Percentiles rank a stretch among this genome's conserved stretches.
Evolutionary conservation across 2,329 filamentous ascomycete genomes (phyloP).

Genomic region (Orbilia ellipsospora): DNA sequence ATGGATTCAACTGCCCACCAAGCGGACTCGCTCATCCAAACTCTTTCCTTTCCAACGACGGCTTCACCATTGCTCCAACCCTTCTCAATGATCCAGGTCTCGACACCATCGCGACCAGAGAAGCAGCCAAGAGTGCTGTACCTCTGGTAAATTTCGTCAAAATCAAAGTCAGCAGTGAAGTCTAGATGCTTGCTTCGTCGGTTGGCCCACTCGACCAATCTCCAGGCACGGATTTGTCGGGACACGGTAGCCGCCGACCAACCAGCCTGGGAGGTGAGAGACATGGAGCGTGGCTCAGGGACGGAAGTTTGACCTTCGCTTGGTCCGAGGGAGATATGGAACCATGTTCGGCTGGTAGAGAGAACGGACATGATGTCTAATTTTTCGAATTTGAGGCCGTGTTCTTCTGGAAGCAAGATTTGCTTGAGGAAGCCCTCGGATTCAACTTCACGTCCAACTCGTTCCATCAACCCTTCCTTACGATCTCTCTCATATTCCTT

Average conservation of each 20-base stretch:
- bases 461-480: constrained; percentile 84
- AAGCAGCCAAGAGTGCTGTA: constrained; percentile 86
- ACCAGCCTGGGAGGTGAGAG: constrained; percentile 73
- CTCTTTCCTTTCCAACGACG: constrained; percentile 85
- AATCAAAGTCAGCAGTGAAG: constrained; percentile 95
- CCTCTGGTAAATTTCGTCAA: constrained; percentile 87
- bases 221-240: constrained; percentile 90
- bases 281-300: constrained; percentile 74
- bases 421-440: constrained; percentile 83
- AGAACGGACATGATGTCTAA: constrained; percentile 80
- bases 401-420: constrained; percentile 79
- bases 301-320: constrained; percentile 75
- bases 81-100: constrained; percentile 91
- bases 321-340: constrained; percentile 89
- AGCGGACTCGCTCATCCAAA: constrained; percentile 92
- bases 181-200: constrained; percentile 89
- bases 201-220: constrained; percentile 96
- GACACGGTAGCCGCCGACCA: constrained; percentile 96
- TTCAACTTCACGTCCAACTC: constrained; percentile 82
- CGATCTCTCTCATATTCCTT: constrained; percentile 82
- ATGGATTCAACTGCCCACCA: constrained; percentile 99
- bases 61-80: constrained; percentile 99
- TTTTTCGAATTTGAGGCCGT: constrained; percentile 73
- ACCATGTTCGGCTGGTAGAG: constrained; percentile 90
- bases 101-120: constrained; percentile 90